phyloP scores from a whole-genome alignment of 257 asterid genomes.

The Forsythia viridissima region DNA sequence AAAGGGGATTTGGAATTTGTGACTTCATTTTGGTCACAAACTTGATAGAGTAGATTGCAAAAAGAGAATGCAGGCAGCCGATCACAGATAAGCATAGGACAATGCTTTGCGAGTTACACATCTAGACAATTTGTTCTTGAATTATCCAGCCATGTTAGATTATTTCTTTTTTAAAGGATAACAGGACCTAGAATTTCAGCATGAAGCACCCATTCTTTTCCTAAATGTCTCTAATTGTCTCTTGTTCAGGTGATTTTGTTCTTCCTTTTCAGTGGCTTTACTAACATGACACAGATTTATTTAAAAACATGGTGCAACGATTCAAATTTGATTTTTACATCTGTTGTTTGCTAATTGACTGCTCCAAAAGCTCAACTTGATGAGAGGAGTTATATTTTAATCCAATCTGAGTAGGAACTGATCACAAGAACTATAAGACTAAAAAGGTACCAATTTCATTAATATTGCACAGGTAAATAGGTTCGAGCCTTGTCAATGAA shows the following conservation, averaged over 20 bases:
- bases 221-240: not conserved
- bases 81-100: not conserved
- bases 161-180: not conserved
- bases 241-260: not conserved
- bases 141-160: not conserved
- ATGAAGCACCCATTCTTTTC: not conserved
- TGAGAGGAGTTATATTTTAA: not conserved
- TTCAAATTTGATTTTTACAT: not conserved
- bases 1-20: not conserved
- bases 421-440: not conserved
- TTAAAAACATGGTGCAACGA: not conserved
- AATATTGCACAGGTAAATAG: not conserved
- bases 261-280: not conserved
- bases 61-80: not conserved
- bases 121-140: not conserved
- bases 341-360: not conserved
- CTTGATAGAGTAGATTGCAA: too few species aligned
- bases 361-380: not conserved
- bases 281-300: not conserved
- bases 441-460: not conserved
- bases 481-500: not conserved
- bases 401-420: not conserved
- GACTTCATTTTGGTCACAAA: not conserved
- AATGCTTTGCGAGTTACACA: not conserved
- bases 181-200: not conserved